Evolutionary conservation across 345 rosid genomes (phyloP).

Genomic region (Durio zibethinus): DNA sequence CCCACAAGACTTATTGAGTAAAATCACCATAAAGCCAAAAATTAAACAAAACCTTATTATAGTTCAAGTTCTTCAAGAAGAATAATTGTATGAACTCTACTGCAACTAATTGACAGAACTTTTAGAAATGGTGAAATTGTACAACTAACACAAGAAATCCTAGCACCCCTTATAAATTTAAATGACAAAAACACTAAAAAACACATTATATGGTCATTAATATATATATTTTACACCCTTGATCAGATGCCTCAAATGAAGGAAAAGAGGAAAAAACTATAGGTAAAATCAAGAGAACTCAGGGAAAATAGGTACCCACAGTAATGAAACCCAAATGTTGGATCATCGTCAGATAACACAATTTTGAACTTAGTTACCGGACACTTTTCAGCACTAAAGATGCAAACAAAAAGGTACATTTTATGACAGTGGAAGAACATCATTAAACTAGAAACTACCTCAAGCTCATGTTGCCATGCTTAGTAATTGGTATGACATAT

Average conservation of each 20-base stretch:
- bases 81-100: background rate
- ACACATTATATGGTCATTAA: background rate
- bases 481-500: too few species aligned
- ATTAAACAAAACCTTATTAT: background rate
- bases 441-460: too few species aligned
- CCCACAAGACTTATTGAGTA: background rate
- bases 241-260: background rate
- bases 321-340: constrained; percentile 83
- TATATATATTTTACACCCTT: background rate
- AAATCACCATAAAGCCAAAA: background rate
- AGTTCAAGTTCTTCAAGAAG: background rate
- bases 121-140: background rate
- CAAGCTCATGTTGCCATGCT: too few species aligned
- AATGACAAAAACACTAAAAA: background rate
- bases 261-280: background rate
- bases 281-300: background rate
- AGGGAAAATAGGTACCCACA: constrained; percentile 43
- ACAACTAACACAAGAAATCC: background rate
- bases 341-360: background rate
- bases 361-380: background rate
- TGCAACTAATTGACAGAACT: background rate
- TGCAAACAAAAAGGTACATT: background rate
- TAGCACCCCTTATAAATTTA: background rate
- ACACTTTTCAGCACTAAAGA: background rate
- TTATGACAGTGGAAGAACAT: too few species aligned